A percentile compares a stretch with the other conserved stretches of the same genome.
phyloP scores from a whole-genome alignment of 495 filamentous ascomycete genomes.

The Penicillium salamii region DNA sequence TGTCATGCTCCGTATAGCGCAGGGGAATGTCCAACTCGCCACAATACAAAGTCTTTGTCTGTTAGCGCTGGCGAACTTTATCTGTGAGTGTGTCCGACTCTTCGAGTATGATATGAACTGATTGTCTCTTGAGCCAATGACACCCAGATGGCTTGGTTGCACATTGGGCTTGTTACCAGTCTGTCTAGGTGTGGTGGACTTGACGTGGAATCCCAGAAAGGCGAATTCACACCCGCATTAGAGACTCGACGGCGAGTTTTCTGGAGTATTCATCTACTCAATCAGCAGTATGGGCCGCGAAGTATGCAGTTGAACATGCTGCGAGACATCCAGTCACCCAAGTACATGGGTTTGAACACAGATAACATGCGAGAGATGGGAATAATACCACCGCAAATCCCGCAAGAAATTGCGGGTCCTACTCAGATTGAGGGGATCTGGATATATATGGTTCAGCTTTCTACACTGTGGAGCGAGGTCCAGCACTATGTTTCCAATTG shows the following conservation, averaged over 20 bases:
- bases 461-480: conserved; percentile 40
- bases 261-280: conserved; percentile 44
- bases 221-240: conserved; percentile 12
- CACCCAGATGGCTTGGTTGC: too few species aligned
- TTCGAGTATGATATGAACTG: too few species aligned
- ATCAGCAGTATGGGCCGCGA: conserved; percentile 37
- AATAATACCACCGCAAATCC: conserved; percentile 19
- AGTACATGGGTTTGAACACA: too few species aligned
- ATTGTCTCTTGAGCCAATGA: too few species aligned
- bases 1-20: conserved; percentile 40
- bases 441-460: conserved; percentile 37
- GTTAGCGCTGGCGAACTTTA: conserved; percentile 38
- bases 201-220: conserved; percentile 32
- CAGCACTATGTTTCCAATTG: conserved; percentile 39
- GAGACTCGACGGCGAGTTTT: conserved; percentile 39
- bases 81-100: too few species aligned
- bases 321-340: conserved; percentile 14
- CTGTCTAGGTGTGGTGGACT: conserved; percentile 37
- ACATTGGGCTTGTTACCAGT: conserved; percentile 11
- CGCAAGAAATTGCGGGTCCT: conserved; percentile 26
- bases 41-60: conserved; percentile 42
- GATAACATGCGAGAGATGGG: conserved; percentile 13
- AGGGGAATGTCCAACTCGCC: conserved; percentile 36
- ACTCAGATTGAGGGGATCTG: conserved; percentile 38
- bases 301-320: conserved; percentile 33